These are phyloP conservation scores for Colletotrichum horii DNA, from an alignment of 2,329 filamentous ascomycete genomes.

Conservation along the genomic window DNA sequence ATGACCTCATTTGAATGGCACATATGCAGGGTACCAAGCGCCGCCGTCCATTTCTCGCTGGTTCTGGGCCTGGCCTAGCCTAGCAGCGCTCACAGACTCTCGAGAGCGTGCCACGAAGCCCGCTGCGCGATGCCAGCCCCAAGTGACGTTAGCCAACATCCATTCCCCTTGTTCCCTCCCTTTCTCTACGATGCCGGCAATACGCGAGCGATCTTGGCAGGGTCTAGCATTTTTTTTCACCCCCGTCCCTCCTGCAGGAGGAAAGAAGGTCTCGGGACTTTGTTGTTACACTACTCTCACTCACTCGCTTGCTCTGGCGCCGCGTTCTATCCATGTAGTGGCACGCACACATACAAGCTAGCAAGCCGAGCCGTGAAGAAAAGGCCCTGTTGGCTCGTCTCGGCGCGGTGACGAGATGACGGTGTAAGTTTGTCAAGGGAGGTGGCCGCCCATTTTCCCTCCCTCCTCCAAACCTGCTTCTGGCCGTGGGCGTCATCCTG, in stretches of 20 bases:
- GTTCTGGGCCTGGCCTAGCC: neutral
- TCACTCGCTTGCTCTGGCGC: neutral
- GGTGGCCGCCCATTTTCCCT: neutral
- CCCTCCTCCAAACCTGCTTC: conserved; percentile 18
- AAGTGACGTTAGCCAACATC: conserved; percentile 8
- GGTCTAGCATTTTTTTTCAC: neutral
- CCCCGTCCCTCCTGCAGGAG: neutral
- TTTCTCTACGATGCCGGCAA: neutral
- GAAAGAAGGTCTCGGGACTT: neutral
- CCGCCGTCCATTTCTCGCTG: neutral
- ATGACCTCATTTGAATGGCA: conserved; percentile 15
- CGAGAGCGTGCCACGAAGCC: conserved; percentile 10
- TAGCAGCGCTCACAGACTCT: neutral
- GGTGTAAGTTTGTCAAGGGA: neutral
- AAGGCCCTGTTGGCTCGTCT: neutral
- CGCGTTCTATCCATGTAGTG: neutral
- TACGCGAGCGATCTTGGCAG: conserved; percentile 8
- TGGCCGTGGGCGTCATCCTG: neutral
- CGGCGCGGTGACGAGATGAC: conserved; percentile 18
- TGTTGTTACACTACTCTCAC: neutral
- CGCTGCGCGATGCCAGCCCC: neutral
- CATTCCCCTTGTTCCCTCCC: neutral
- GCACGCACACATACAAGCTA: neutral
- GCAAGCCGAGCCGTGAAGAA: neutral
- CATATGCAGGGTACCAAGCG: neutral